Evolutionary conservation across 352 stramenopile genomes (phyloP).

Genomic region (Nothophytophthora sp.): DNA sequence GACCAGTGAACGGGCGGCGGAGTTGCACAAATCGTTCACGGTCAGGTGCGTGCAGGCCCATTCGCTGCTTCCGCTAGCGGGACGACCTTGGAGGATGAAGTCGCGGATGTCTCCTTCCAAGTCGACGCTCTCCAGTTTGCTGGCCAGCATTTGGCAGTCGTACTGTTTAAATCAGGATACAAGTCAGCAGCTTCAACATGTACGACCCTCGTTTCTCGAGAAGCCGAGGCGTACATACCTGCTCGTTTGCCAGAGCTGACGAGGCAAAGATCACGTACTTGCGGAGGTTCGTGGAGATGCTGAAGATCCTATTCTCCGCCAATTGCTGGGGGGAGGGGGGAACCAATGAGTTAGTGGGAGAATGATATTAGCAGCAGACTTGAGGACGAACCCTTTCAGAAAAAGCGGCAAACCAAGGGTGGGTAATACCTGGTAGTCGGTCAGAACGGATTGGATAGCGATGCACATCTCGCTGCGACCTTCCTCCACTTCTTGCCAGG

Average conservation of each 20-base stretch:
- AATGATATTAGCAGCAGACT: no score
- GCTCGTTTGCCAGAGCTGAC: conserved; percentile 76
- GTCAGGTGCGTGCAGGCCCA: conserved; percentile 45
- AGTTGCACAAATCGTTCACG: conserved; percentile 64
- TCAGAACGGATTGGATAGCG: conserved; percentile 65
- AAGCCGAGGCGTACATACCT: no score
- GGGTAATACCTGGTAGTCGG: conserved; percentile 86
- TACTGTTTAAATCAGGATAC: conserved; percentile 44
- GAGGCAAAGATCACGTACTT: conserved; percentile 87
- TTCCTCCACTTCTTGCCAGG: conserved; percentile 64
- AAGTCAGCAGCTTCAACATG: neutral
- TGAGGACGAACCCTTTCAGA: no score
- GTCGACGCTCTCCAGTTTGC: conserved; percentile 72
- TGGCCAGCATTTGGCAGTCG: conserved; percentile 82
- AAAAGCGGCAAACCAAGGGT: neutral
- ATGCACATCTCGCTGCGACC: conserved; percentile 73
- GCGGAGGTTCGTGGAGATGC: conserved; percentile 70
- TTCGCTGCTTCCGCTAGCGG: conserved; percentile 7
- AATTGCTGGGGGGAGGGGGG: no score
- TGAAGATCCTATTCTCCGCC: conserved; percentile 71
- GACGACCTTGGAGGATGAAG: conserved; percentile 59
- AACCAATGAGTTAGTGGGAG: no score
- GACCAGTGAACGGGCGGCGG: conserved; percentile 30
- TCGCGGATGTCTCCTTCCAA: conserved; percentile 67
- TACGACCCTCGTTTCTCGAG: neutral